A percentile compares a stretch with the other conserved stretches of the same genome.
Evolutionary conservation across 768 basidiomycete genomes (phyloP).

Genomic region (Tulasnella calospora): DNA sequence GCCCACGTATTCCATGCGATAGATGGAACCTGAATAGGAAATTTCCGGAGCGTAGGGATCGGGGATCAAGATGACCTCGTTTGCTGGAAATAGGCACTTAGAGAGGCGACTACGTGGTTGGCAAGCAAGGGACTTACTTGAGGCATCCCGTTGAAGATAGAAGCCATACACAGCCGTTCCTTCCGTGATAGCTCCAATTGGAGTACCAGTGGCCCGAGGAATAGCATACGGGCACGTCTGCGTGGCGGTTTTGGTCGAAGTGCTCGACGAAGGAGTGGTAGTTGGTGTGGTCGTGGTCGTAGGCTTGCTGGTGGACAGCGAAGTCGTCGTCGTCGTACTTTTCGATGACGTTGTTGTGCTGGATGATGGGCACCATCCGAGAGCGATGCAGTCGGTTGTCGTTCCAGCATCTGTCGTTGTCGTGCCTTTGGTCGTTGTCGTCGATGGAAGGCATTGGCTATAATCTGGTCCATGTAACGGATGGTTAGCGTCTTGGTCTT

Average conservation of each 20-base stretch:
- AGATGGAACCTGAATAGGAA: neutral
- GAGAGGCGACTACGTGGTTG: neutral
- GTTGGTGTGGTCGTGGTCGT: neutral
- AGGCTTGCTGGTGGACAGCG: neutral
- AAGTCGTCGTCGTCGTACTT: neutral
- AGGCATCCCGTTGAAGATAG: constrained; percentile 9
- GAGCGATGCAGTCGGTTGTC: neutral
- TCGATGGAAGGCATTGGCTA: neutral
- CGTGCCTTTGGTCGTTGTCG: neutral
- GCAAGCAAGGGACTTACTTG: neutral
- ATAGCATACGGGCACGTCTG: neutral
- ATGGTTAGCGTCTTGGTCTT: too few relatives aligned
- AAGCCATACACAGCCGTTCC: neutral
- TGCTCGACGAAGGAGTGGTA: neutral
- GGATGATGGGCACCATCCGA: neutral
- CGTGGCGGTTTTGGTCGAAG: neutral
- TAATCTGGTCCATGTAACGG: neutral
- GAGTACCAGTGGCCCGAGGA: neutral
- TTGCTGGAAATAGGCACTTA: neutral
- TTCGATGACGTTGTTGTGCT: neutral
- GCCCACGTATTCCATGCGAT: constrained; percentile 6
- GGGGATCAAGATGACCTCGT: neutral
- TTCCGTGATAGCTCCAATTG: constrained; percentile 2
- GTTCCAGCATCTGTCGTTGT: neutral
- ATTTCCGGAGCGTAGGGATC: neutral